Evolutionary conservation across 768 basidiomycete species (phyloP).

Genomic region (Rhizopogon roseolus): DNA sequence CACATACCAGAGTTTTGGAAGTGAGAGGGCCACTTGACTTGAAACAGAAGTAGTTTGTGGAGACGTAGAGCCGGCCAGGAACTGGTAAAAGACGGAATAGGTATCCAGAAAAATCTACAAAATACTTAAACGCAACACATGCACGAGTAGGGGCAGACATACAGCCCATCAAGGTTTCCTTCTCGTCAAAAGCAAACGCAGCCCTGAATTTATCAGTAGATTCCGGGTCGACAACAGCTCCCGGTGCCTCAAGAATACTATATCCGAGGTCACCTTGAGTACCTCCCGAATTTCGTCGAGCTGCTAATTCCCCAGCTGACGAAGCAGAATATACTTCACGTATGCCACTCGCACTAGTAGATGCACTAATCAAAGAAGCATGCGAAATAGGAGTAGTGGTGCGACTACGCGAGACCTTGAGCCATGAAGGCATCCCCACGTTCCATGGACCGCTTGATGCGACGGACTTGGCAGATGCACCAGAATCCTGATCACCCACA

Average conservation of each 20-base stretch:
- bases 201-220: constrained; percentile 70
- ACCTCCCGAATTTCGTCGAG: constrained; percentile 22
- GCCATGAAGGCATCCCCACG: constrained; percentile 70
- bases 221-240: constrained; percentile 56
- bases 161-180: constrained; percentile 87
- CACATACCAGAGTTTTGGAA: constrained; percentile 72
- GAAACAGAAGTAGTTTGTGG: constrained; percentile 93
- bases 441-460: constrained; percentile 40
- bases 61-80: constrained; percentile 83
- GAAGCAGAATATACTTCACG: constrained; percentile 57
- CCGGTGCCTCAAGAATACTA: constrained; percentile 78
- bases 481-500: constrained; percentile 36
- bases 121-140: background rate
- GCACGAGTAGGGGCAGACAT: constrained; percentile 28
- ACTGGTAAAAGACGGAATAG: constrained; percentile 88
- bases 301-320: constrained; percentile 10
- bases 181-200: constrained; percentile 85
- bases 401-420: constrained; percentile 43
- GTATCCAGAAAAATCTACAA: constrained; percentile 86
- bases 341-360: constrained; percentile 34
- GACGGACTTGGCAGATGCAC: constrained; percentile 40
- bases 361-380: constrained; percentile 16
- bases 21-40: constrained; percentile 80
- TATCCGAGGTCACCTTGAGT: constrained; percentile 60
- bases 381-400: constrained; percentile 30